Evolutionary conservation across 129 eudicot species (phyloP).

Genomic region (Dittrichia graveolens): DNA sequence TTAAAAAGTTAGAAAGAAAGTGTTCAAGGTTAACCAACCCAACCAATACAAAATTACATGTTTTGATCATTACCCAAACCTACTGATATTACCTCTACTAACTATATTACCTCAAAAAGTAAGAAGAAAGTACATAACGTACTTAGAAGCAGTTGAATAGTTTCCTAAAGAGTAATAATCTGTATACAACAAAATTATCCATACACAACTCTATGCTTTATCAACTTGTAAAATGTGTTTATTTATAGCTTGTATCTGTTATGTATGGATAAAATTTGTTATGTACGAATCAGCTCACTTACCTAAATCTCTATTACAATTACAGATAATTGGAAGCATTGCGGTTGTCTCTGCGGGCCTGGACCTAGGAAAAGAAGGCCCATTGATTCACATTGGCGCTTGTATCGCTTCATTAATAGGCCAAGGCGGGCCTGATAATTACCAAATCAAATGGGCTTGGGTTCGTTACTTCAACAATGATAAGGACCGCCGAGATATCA

Average conservation of each 20-base stretch:
- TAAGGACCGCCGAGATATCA: constrained; percentile 84
- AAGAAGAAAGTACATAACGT: background rate
- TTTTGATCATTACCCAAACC: too few species aligned
- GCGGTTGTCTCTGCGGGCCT: constrained; percentile 92
- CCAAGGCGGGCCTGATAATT: constrained; percentile 80
- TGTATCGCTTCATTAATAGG: constrained; percentile 91
- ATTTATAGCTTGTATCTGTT: too few species aligned
- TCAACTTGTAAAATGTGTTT: too few species aligned
- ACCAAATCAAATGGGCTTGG: constrained; percentile 75
- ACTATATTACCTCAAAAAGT: background rate
- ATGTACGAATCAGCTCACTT: background rate
- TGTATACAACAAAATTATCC: too few species aligned
- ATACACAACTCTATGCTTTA: too few species aligned
- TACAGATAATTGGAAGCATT: constrained; percentile 88
- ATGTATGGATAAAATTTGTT: background rate
- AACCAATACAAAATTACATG: too few species aligned
- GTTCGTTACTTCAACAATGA: constrained; percentile 86
- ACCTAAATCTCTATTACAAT: constrained; percentile 6
- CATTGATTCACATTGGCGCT: constrained; percentile 81
- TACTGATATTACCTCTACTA: background rate
- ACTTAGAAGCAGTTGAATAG: constrained; percentile 27
- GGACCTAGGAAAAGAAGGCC: constrained; percentile 97
- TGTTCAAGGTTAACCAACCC: too few species aligned
- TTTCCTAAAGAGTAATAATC: background rate
- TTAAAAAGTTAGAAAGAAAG: too few species aligned